Base-by-base conservation (phyloP, 2,329 filamentous ascomycete genomes). In the Diaporthe caulivora region DNA sequence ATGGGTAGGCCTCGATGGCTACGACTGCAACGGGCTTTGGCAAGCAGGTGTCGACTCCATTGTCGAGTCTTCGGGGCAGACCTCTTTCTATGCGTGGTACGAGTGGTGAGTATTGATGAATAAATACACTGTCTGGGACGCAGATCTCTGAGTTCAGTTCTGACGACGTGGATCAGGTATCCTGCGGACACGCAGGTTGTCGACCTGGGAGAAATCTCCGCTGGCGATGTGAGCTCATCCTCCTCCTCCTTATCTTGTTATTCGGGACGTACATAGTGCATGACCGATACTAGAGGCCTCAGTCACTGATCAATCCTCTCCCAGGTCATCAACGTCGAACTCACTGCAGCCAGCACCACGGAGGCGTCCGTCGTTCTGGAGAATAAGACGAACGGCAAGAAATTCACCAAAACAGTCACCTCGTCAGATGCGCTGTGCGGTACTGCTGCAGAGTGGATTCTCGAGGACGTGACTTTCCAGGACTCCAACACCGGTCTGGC, bases 41-140 rank as follows among this genome's bases (percentile, higher is more conserved):
- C 89, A 90, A 77, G 87, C 88, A 1, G 89, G 89, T 40, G 81
- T 91, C 37, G 88, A 90, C 79, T 89, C 88, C 77, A 86, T 85
- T 51, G 80, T 87, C 40, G 79, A 84, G n/a, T 80, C 83, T 13
- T 80, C 79, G n/a, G 80, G 80, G 18, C 75, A 78, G 1, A 83
- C 85, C 3, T 82, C 79, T 15, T 75, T 69, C 51, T 85, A 87
- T 71, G 87, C 88, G 26, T 91, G 89, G 88, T 90, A 88, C 77
- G 88, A 91, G 78, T 91, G 53, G 51, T 68, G 24, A 57, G 51
- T 72, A 40, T n/a, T 3, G 10, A 70, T 3, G 21, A 21, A 51
- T 2, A 6, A 26, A 8, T 40, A 2, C 7, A 26, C 15, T 42
- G 24, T 37, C 24, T 17, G 1, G 58, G 13, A 47, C 8, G 10